A percentile compares a stretch with the other conserved stretches of the same genome.
Evolutionary conservation across 371 early-diverging fungal species (phyloP).

Genomic region (Quaeritorhiza haematococci): DNA sequence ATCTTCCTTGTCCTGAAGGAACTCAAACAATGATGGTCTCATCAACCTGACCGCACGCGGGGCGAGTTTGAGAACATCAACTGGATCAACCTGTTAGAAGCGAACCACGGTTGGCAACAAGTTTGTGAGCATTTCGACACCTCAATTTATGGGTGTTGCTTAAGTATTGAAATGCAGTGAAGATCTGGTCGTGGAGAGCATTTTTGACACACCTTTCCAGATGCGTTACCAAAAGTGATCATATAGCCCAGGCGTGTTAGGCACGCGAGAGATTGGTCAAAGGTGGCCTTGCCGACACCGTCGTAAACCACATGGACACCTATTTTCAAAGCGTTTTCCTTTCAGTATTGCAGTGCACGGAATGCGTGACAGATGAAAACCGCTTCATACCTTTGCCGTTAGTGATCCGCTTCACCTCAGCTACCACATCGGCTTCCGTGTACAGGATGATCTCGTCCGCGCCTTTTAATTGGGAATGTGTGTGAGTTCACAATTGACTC

Average conservation of each 20-base stretch:
- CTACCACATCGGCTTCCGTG: constrained; percentile 52
- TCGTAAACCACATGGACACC: constrained; percentile 87
- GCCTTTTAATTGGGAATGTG: constrained; percentile 45
- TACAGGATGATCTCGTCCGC: constrained; percentile 77
- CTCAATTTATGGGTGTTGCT: too few relatives aligned
- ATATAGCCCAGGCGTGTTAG: constrained; percentile 75
- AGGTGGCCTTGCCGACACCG: constrained; percentile 88
- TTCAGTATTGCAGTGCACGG: too few relatives aligned
- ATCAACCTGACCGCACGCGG: constrained; percentile 70
- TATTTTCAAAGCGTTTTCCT: constrained; percentile 2
- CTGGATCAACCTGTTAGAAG: constrained; percentile 34
- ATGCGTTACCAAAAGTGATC: constrained; percentile 90
- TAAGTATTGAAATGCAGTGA: too few relatives aligned
- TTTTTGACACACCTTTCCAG: constrained; percentile 78
- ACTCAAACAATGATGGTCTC: constrained; percentile 71
- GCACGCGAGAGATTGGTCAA: constrained; percentile 65
- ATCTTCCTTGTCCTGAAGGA: constrained; percentile 66
- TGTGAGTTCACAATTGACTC: background rate
- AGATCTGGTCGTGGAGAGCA: too few relatives aligned
- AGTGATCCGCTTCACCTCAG: constrained; percentile 72
- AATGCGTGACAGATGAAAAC: too few relatives aligned
- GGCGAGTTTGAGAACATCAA: constrained; percentile 60
- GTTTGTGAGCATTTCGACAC: too few relatives aligned
- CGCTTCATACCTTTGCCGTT: constrained; percentile 38
- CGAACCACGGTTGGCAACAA: too few relatives aligned